phyloP scores from a whole-genome alignment of 1,284 basidiomycete species.

The Coniferiporia sulphurascens region DNA sequence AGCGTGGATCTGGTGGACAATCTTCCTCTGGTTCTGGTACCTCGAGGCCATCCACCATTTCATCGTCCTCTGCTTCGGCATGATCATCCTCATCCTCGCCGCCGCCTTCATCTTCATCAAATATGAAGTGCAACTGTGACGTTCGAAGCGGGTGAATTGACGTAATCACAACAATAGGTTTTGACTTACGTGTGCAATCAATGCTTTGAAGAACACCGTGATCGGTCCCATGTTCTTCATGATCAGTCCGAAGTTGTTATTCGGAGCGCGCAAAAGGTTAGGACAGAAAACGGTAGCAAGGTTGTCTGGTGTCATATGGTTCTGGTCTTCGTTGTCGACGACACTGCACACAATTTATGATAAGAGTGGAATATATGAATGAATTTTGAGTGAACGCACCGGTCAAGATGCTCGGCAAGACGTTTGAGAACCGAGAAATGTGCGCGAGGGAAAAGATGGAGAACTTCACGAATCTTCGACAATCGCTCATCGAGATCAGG shows the following conservation, averaged over 20 bases:
- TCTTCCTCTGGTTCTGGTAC: neutral
- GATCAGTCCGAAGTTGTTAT: conserved; percentile 69
- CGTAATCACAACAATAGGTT: neutral
- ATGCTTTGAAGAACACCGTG: conserved; percentile 69
- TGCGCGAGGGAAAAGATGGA: conserved; percentile 61
- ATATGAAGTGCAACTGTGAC: conserved; percentile 43
- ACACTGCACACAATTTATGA: conserved; percentile 42
- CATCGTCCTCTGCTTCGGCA: conserved; percentile 19
- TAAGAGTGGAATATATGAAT: neutral
- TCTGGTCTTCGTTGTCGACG: conserved; percentile 78
- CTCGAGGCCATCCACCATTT: conserved; percentile 1
- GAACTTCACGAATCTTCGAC: conserved; percentile 54
- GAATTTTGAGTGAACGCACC: conserved; percentile 37
- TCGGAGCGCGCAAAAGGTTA: conserved; percentile 64
- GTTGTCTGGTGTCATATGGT: conserved; percentile 81
- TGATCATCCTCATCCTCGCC: conserved; percentile 35
- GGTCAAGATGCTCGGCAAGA: conserved; percentile 77
- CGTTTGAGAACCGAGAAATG: conserved; percentile 74
- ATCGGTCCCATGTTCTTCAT: conserved; percentile 75
- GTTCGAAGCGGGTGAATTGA: neutral
- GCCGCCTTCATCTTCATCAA: conserved; percentile 32
- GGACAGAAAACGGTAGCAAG: conserved; percentile 81
- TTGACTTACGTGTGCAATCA: conserved; percentile 67
- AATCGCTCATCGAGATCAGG: conserved; percentile 65
- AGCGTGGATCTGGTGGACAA: conserved; percentile 1